Percentiles rank a stretch among this genome's conserved stretches.
Evolutionary conservation across 345 rosid genomes (phyloP).

Genomic region (Kernera saxatilis): DNA sequence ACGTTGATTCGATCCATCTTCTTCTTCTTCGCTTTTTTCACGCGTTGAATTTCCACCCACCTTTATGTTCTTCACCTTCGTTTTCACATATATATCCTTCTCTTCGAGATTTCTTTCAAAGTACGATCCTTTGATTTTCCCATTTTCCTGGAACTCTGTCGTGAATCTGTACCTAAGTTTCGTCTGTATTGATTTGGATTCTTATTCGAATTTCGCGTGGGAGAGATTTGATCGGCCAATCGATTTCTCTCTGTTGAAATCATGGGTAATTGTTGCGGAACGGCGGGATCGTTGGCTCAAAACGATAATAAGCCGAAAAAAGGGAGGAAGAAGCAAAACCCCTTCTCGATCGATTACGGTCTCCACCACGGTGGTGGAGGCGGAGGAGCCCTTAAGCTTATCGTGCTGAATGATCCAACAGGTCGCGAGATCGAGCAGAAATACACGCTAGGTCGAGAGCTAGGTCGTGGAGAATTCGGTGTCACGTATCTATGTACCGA

Average conservation of each 20-base stretch:
- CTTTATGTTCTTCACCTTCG: slow-evolving; percentile 2
- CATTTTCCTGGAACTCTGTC: not conserved
- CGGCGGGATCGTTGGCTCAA: slow-evolving; percentile 32
- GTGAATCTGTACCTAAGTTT: not conserved
- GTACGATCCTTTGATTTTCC: not conserved
- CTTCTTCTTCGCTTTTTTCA: slow-evolving; percentile 4
- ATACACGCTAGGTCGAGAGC: slow-evolving; percentile 81
- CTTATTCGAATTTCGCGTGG: not conserved
- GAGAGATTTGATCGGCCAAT: not conserved
- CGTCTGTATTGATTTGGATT: slow-evolving; percentile 1
- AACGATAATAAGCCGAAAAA: slow-evolving; percentile 37
- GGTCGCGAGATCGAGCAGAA: slow-evolving; percentile 62
- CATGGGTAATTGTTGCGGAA: slow-evolving; percentile 94
- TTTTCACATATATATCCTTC: not conserved
- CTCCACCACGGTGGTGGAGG: slow-evolving; percentile 28
- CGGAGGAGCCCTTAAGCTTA: slow-evolving; percentile 40
- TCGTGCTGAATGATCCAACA: slow-evolving; percentile 66
- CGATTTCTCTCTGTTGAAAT: not conserved
- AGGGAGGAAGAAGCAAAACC: slow-evolving; percentile 57
- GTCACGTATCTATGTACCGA: slow-evolving; percentile 82
- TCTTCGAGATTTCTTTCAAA: not conserved
- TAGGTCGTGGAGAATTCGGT: slow-evolving; percentile 98
- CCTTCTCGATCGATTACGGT: slow-evolving; percentile 58
- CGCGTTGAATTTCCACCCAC: slow-evolving; percentile 15
- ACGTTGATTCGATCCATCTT: slow-evolving; percentile 11